These are phyloP conservation scores for Fusarium nematophilum DNA, from an alignment of 2,329 filamentous ascomycete species.

Conservation along the genomic window DNA sequence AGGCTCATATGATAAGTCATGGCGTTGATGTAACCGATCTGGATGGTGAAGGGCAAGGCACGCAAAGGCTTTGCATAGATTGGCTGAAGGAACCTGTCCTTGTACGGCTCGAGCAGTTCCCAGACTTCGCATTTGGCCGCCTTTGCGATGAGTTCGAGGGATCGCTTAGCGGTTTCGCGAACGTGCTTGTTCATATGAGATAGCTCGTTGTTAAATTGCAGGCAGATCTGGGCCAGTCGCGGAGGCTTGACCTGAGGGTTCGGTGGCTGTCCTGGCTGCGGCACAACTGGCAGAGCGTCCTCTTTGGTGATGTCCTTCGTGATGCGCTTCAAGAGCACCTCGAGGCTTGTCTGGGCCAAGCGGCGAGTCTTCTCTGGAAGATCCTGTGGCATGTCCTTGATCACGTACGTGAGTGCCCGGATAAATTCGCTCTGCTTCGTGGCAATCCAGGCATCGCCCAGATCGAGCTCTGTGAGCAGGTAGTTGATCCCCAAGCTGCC, in stretches of 20 bases:
- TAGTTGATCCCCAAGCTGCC: slow-evolving; percentile 91
- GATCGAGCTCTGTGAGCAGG: slow-evolving; percentile 83
- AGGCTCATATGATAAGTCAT: slow-evolving; percentile 94
- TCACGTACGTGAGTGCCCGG: slow-evolving; percentile 92
- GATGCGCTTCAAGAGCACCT: slow-evolving; percentile 81
- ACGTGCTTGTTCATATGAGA: slow-evolving; percentile 97
- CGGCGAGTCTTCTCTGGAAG: slow-evolving; percentile 89
- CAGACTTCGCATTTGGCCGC: slow-evolving; percentile 82
- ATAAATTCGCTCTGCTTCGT: slow-evolving; percentile 89
- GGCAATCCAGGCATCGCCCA: slow-evolving; percentile 86
- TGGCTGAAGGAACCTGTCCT: slow-evolving; percentile 86
- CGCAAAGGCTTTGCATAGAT: slow-evolving; percentile 96
- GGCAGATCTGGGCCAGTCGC: slow-evolving; percentile 81
- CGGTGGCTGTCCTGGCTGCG: slow-evolving; percentile 54
- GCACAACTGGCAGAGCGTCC: slow-evolving; percentile 62
- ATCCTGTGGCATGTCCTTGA: slow-evolving; percentile 97
- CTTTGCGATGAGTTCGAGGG: slow-evolving; percentile 83
- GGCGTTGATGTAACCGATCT: slow-evolving; percentile 98
- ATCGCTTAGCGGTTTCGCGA: slow-evolving; percentile 84
- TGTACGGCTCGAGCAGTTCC: slow-evolving; percentile 89
- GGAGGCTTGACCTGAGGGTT: slow-evolving; percentile 60
- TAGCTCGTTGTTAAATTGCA: slow-evolving; percentile 86
- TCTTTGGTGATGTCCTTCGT: slow-evolving; percentile 84
- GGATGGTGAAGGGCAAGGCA: slow-evolving; percentile 91
- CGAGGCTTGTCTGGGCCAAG: slow-evolving; percentile 84